phyloP scores from a whole-genome alignment of 805 yeast genomes.

The Gaillardinia entomophila region DNA sequence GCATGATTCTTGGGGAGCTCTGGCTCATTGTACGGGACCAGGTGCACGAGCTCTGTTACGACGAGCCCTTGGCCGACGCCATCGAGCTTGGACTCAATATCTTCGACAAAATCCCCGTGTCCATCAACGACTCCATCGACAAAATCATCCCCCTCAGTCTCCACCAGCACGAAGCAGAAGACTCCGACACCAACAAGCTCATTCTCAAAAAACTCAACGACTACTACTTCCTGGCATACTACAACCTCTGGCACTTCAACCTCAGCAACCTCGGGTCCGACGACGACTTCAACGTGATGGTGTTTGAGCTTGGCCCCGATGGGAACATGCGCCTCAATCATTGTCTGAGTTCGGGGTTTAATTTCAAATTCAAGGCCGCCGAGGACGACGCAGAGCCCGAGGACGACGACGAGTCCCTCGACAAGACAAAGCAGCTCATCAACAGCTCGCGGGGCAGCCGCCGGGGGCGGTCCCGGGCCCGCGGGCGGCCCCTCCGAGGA shows the following conservation, averaged over 20 bases:
- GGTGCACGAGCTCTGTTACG: constrained; percentile 23
- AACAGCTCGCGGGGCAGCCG: constrained; percentile 4
- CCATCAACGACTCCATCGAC: constrained; percentile 30
- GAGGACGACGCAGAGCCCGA: constrained; percentile 6
- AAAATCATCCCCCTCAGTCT: constrained; percentile 39
- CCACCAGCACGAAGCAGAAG: constrained; percentile 10
- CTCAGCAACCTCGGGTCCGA: constrained; percentile 46
- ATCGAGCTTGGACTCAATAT: constrained; percentile 53
- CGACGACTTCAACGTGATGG: constrained; percentile 37
- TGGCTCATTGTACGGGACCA: constrained; percentile 59
- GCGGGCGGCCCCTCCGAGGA: no score
- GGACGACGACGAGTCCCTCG: constrained; percentile 1
- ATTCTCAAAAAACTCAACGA: constrained; percentile 51
- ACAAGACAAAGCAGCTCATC: constrained; percentile 1
- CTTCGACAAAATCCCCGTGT: constrained; percentile 57
- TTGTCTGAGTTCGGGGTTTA: constrained; percentile 55
- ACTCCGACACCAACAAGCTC: constrained; percentile 23
- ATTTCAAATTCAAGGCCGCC: constrained; percentile 44
- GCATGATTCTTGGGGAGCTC: constrained; percentile 55
- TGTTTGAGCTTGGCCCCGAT: constrained; percentile 32
- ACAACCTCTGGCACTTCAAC: constrained; percentile 74
- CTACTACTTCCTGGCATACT: constrained; percentile 56
- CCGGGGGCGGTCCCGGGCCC: constrained; percentile 6
- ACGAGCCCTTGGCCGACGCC: constrained; percentile 33
- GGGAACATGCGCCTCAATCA: constrained; percentile 47